Evolutionary conservation across 1,139 yeast species (phyloP), one percentile per base, ranked within the genome.

Genomic region (Yamadazyma membranifaciens): DNA sequence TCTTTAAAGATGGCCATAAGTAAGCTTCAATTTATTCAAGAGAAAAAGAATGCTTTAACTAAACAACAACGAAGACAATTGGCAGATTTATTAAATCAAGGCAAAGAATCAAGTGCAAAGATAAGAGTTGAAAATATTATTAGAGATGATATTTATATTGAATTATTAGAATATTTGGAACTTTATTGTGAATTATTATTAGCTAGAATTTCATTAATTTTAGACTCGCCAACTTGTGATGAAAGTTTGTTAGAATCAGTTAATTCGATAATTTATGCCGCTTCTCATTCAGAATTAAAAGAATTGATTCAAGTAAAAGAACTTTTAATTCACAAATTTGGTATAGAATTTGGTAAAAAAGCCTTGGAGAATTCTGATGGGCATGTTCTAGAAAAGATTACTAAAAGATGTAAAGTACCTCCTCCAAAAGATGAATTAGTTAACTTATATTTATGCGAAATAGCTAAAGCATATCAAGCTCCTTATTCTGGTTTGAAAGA

Each of bases 41-140:
- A 87, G 45, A 87, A 87, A 65, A 87, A 86, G 51, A 69, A 81
- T 1, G 96, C 96, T 0, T 53, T 87, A 24, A 82, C 94, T 6
- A 89, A 88, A 59, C 94, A 86, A 53, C 87, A 81, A 49, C 69
- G 96, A 45, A 70, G 96, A 44, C 70, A 69, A 62, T 71, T 86
- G 65, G 95, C 96, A 1, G 89, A 84, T 39, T 65, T 88, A 17
- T 65, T 89, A 40, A 67, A 73, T 5, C 73, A 69, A 36, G 89
- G 91, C 5, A 87, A 87, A 56, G 92, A 87, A 49, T 82, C 84
- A 41, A 86, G 91, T 54, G 96, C 96, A 15, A 76, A 78, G 45
- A 88, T 89, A 44, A 67, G 95, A 39, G 95, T 88, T 3, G 96
- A 89, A 52, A 86, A 87, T 54, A 78, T 89, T 44, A 87, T 91